Base-by-base conservation (phyloP, 805 yeast genomes). In the Starmerella powellii region DNA sequence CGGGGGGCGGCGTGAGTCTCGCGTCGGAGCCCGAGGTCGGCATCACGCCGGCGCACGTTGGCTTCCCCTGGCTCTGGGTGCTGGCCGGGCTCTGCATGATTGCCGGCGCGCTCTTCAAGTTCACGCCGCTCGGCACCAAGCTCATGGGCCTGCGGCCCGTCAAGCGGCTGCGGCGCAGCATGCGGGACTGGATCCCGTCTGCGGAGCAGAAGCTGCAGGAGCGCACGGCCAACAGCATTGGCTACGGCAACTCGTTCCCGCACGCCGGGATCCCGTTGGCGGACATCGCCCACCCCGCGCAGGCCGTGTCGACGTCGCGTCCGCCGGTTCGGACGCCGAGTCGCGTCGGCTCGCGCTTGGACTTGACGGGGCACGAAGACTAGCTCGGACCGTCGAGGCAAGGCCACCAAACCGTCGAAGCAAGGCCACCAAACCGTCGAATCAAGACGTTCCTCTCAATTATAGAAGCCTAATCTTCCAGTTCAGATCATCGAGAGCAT, bases 1-100 rank as follows among this genome's bases (percentile, higher is more conserved):
- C 31, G 8, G 61, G 60, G 2, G 61, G 61, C 19, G 60, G 55
- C 32, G 11, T 15, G 17, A 8, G 4, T 3, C 37, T 32, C 1
- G 4, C 35, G 6, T 11, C 11, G 8, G 10, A 8, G 15, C 8
- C 18, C 8, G 13, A 6, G 8, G 20, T 13, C n/a, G 8, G 5
- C 8, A 6, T 32, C 13, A 8, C 10, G n/a, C 8, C 6, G n/a
- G 5, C n/a, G 35, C 6, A 15, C 35, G 6, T 10, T 6, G 21
- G 13, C 8, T 5, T 8, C 21, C 10, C 20, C 10, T 6, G 17
- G 17, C 23, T 10, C 8, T 8, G 10, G 35, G 21, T 21, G 17
- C 17, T 16, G 31, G 27, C 12, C 34, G 28, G 6, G 31, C 27
- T 8, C 37, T 29, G 11, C 3, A 24, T 33, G 23, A 8, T 21